These are phyloP conservation scores for Aspergillus funiculosus DNA, from an alignment of 495 filamentous ascomycete species.

Conservation along the genomic window DNA sequence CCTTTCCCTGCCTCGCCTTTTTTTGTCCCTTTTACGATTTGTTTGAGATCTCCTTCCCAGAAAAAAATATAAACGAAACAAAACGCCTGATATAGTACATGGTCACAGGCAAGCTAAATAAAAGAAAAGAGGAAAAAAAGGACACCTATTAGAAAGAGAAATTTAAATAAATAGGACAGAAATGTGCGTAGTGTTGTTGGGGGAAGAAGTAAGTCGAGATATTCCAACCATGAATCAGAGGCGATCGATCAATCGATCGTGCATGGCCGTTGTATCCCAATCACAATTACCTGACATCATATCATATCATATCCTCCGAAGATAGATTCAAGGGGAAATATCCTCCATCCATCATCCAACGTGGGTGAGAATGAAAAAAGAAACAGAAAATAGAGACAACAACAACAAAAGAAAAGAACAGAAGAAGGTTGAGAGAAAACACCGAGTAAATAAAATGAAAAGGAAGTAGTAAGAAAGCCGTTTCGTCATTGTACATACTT, in stretches of 20 bases:
- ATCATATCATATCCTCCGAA: conserved; percentile 2
- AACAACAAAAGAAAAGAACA: not conserved
- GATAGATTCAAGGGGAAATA: not conserved
- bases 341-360: conserved; percentile 5
- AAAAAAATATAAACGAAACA: conserved; percentile 11
- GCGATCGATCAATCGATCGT: not conserved
- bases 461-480: no score
- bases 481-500: conserved; percentile 1
- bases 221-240: conserved; percentile 1
- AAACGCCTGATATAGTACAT: conserved; percentile 18
- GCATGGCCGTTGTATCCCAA: conserved; percentile 5
- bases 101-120: not conserved
- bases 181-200: no score
- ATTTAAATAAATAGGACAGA: not conserved
- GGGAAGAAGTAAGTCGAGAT: no score
- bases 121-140: conserved; percentile 6
- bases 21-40: not conserved
- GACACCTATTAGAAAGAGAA: not conserved
- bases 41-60: not conserved
- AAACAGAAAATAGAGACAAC: not conserved
- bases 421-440: conserved; percentile 5
- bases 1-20: not conserved
- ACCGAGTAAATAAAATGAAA: not conserved
- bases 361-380: not conserved
- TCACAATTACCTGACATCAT: no score